These are phyloP conservation scores for Lanmaoa rubissima DNA, from an alignment of 768 basidiomycete species.

Conservation along the genomic window DNA sequence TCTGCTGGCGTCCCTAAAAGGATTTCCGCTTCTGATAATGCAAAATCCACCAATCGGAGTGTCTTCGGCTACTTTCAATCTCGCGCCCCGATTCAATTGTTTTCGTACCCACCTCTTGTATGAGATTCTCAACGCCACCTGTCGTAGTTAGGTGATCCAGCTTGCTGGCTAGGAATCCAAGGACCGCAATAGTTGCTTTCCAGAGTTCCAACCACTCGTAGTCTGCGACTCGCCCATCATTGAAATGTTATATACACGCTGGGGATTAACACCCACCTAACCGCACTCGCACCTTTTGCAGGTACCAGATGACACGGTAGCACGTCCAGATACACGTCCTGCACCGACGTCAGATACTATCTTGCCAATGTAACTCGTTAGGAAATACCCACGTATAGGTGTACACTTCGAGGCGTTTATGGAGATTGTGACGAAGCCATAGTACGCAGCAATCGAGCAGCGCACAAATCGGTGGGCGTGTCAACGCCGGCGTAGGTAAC, in stretches of 20 bases:
- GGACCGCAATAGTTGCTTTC: constrained; percentile 52
- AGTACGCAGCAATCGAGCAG: constrained; percentile 67
- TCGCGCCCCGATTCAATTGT: not conserved
- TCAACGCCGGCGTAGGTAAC: constrained; percentile 40
- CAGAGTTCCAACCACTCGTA: constrained; percentile 69
- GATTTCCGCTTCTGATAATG: constrained; percentile 48
- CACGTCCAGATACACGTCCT: constrained; percentile 58
- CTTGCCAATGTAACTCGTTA: not conserved
- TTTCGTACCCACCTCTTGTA: constrained; percentile 48
- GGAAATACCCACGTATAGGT: constrained; percentile 50
- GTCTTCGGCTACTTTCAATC: constrained; percentile 35
- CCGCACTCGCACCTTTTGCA: constrained; percentile 52
- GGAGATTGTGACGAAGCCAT: constrained; percentile 70
- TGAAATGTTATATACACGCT: not conserved
- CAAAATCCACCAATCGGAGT: constrained; percentile 51
- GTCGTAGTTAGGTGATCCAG: constrained; percentile 51
- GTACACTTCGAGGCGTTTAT: constrained; percentile 55
- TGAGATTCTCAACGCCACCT: constrained; percentile 50
- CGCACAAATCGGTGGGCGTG: constrained; percentile 51
- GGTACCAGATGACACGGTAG: constrained; percentile 54
- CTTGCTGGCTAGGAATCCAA: constrained; percentile 57
- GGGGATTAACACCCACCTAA: constrained; percentile 42
- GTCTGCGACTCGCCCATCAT: constrained; percentile 35
- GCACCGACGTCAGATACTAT: not conserved
- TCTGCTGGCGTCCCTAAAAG: constrained; percentile 54